phyloP scores from a whole-genome alignment of 192 early-diverging fungal species.

The Entomortierella beljakovae region DNA sequence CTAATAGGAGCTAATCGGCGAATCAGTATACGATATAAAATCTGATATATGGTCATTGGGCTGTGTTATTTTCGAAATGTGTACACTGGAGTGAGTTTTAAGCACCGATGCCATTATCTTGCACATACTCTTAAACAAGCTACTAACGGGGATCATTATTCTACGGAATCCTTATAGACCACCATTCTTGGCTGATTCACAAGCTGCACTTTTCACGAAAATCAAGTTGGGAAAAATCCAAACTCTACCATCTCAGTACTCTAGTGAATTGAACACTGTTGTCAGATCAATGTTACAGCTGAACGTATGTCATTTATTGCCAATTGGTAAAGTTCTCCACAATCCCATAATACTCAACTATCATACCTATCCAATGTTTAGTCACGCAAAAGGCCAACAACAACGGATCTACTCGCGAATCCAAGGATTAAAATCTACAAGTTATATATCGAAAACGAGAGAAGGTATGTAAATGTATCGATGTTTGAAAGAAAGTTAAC shows the following conservation, averaged over 20 bases:
- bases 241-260: conserved; percentile 62
- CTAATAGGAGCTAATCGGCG: conserved; percentile 73
- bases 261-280: conserved; percentile 51
- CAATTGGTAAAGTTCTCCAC: background rate
- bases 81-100: conserved; percentile 71
- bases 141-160: background rate
- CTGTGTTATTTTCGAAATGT: conserved; percentile 81
- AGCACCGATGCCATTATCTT: background rate
- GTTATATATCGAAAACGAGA: conserved; percentile 11
- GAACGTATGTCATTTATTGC: conserved; percentile 53
- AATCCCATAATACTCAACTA: too few species aligned
- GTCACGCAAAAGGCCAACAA: conserved; percentile 56
- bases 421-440: conserved; percentile 34
- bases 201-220: conserved; percentile 65
- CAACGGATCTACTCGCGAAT: conserved; percentile 50
- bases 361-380: too few species aligned
- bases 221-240: conserved; percentile 69
- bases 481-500: background rate
- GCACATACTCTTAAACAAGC: background rate
- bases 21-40: conserved; percentile 75
- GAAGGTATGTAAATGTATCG: conserved; percentile 7
- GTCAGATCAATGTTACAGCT: conserved; percentile 69
- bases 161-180: conserved; percentile 65
- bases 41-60: conserved; percentile 83
- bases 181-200: conserved; percentile 76